phyloP scores from a whole-genome alignment of 495 filamentous ascomycete genomes.

The Neurospora intermedia region DNA sequence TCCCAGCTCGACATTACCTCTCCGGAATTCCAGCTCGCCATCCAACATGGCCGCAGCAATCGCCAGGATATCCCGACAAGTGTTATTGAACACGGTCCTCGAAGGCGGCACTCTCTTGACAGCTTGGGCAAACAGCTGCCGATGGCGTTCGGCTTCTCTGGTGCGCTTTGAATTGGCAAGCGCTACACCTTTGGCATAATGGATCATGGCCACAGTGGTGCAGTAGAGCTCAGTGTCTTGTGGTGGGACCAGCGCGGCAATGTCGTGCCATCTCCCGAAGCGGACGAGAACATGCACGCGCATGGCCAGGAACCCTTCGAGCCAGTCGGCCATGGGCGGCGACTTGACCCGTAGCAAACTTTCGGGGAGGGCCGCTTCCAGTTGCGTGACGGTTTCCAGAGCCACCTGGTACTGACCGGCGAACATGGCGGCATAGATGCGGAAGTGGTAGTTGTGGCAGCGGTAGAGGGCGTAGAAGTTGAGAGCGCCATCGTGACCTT shows the following conservation, averaged over 20 bases:
- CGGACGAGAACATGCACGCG: slow-evolving; percentile 54
- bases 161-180: slow-evolving; percentile 42
- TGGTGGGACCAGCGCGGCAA: slow-evolving; percentile 40
- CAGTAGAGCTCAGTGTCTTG: slow-evolving; percentile 45
- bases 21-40: slow-evolving; percentile 58
- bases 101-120: slow-evolving; percentile 35
- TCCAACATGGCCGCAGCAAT: slow-evolving; percentile 54
- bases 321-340: slow-evolving; percentile 63
- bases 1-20: slow-evolving; percentile 41
- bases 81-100: slow-evolving; percentile 57
- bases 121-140: slow-evolving; percentile 34
- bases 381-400: slow-evolving; percentile 39
- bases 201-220: slow-evolving; percentile 50
- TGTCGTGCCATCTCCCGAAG: slow-evolving; percentile 55
- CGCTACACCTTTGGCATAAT: slow-evolving; percentile 57
- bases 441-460: slow-evolving; percentile 55
- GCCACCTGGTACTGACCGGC: slow-evolving; percentile 46
- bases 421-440: slow-evolving; percentile 64
- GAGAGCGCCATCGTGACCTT: slow-evolving; percentile 30
- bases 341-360: slow-evolving; percentile 48
- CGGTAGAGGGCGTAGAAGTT: slow-evolving; percentile 64
- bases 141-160: slow-evolving; percentile 35
- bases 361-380: slow-evolving; percentile 48
- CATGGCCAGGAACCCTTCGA: slow-evolving; percentile 54
- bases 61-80: slow-evolving; percentile 45